These are phyloP conservation scores for Boehmeria nivea DNA, from an alignment of 306 rosid genomes.

Conservation along the genomic window DNA sequence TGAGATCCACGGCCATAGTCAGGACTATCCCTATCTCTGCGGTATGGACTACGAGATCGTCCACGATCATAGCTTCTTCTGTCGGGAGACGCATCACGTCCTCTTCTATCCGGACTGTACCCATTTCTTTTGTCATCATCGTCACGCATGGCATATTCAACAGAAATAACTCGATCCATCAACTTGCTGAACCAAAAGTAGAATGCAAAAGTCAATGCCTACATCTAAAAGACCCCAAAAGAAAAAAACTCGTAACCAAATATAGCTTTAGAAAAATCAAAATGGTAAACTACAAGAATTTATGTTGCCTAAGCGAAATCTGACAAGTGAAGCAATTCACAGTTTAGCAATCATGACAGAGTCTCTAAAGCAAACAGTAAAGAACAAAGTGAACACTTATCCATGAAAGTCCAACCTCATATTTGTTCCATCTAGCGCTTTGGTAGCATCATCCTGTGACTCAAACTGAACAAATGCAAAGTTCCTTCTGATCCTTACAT, in stretches of 20 bases:
- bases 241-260: background rate
- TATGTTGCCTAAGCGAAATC: background rate
- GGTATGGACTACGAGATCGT: conserved; percentile 72
- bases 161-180: conserved; percentile 74
- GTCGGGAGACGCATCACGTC: conserved; percentile 57
- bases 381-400: background rate
- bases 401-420: conserved; percentile 45
- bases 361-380: background rate
- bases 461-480: conserved; percentile 78
- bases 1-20: conserved; percentile 73
- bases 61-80: conserved; percentile 59
- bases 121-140: conserved; percentile 68
- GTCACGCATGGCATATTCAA: conserved; percentile 79
- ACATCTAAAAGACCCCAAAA: background rate
- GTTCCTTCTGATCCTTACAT: conserved; percentile 78
- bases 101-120: conserved; percentile 75
- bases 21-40: conserved; percentile 71
- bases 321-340: background rate
- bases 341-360: background rate
- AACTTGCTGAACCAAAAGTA: conserved; percentile 55
- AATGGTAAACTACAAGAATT: background rate
- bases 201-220: background rate
- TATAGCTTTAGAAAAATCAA: background rate
- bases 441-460: conserved; percentile 73
- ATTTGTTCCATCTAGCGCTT: conserved; percentile 69